A percentile compares a stretch with the other conserved stretches of the same genome.
These are phyloP conservation scores for Grosmannia serpens DNA, from an alignment of 2,329 filamentous ascomycete genomes.

Conservation along the genomic window DNA sequence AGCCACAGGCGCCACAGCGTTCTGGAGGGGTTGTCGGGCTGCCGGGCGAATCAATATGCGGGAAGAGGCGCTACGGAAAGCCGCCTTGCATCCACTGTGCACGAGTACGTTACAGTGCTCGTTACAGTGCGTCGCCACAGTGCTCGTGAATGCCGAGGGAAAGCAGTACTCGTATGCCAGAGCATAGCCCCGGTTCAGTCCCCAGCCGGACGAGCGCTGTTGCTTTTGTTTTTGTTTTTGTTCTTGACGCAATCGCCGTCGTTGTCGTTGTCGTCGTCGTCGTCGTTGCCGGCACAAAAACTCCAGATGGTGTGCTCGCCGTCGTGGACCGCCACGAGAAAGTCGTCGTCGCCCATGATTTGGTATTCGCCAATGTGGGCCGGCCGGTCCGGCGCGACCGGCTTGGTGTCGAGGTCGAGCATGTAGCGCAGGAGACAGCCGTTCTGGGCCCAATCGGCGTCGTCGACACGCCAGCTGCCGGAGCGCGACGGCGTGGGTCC, in stretches of 20 bases:
- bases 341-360: conserved; percentile 13
- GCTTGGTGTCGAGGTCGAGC: conserved; percentile 8
- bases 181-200: too few relatives aligned
- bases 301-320: conserved; percentile 11
- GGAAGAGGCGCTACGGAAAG: too few relatives aligned
- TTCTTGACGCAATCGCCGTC: background rate
- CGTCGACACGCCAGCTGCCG: conserved; percentile 8
- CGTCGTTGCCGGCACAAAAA: conserved; percentile 2
- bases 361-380: conserved; percentile 5
- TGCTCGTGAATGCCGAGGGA: too few relatives aligned
- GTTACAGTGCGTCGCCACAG: too few relatives aligned
- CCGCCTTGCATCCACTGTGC: too few relatives aligned
- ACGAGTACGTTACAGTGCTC: too few relatives aligned
- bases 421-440: conserved; percentile 9
- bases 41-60: too few relatives aligned
- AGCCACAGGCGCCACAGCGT: too few relatives aligned
- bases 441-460: conserved; percentile 7
- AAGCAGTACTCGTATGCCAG: too few relatives aligned
- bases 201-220: too few relatives aligned
- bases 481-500: background rate
- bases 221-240: background rate
- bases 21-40: too few relatives aligned
- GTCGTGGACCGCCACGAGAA: conserved; percentile 7
- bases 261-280: background rate
- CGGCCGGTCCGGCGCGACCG: background rate